Conservation (phyloP, 768 basidiomycete species). For the Lanmaoa pseudosensibilis region DNA sequence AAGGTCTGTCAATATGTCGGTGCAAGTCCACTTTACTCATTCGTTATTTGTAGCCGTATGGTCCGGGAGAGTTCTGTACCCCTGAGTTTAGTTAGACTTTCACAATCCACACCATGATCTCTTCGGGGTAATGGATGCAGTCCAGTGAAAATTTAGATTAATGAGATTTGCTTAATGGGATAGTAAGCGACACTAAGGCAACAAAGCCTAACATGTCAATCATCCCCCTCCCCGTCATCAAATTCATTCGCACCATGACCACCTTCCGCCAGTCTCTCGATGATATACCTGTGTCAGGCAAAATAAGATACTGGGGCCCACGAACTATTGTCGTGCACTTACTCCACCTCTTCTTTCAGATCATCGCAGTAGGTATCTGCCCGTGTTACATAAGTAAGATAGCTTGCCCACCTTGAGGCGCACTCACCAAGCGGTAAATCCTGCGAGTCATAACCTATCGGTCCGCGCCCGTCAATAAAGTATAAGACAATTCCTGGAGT, state of each 20-base stretch:
- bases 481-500: neutral
- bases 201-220: slow-evolving; percentile 41
- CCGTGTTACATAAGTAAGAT: neutral
- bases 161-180: neutral
- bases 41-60: slow-evolving; percentile 67
- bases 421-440: slow-evolving; percentile 76
- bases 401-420: neutral
- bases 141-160: neutral
- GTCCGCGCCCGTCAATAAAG: slow-evolving; percentile 1
- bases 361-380: slow-evolving; percentile 84
- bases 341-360: slow-evolving; percentile 83
- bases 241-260: slow-evolving; percentile 71
- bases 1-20: slow-evolving; percentile 50
- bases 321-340: slow-evolving; percentile 30
- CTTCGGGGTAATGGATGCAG: neutral
- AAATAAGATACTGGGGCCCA: slow-evolving; percentile 8
- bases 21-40: slow-evolving; percentile 5
- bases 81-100: slow-evolving; percentile 75
- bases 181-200: neutral
- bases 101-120: neutral
- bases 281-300: slow-evolving; percentile 53
- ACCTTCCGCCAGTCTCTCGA: slow-evolving; percentile 68
- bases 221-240: slow-evolving; percentile 82
- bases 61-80: slow-evolving; percentile 86
- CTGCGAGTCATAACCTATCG: slow-evolving; percentile 54